These are phyloP conservation scores for Acanthamoeba lenticulata DNA, from an alignment of 208 protist species.

Conservation along the genomic window DNA sequence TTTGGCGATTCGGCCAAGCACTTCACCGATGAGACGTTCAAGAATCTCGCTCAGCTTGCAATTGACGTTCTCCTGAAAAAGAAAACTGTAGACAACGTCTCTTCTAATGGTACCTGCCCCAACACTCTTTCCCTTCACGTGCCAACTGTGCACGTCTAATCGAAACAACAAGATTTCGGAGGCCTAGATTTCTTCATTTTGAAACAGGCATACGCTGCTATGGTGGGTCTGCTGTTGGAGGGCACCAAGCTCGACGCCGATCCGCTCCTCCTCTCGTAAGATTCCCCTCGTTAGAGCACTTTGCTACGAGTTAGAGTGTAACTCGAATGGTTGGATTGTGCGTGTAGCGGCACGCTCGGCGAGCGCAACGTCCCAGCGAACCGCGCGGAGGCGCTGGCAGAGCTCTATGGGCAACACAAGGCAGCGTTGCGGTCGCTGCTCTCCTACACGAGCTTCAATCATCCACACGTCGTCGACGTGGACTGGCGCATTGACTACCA, in stretches of 20 bases:
- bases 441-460: conserved; percentile 61
- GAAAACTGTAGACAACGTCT: conserved; percentile 13
- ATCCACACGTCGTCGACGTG: conserved; percentile 59
- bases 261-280: conserved; percentile 24
- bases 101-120: background rate
- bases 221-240: conserved; percentile 41
- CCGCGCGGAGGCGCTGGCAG: conserved; percentile 6
- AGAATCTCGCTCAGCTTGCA: background rate
- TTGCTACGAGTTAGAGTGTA: background rate
- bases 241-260: conserved; percentile 50
- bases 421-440: conserved; percentile 28
- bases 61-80: conserved; percentile 23
- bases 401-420: conserved; percentile 61
- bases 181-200: conserved; percentile 18
- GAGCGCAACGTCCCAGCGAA: conserved; percentile 40
- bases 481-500: conserved; percentile 69
- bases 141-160: background rate
- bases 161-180: background rate
- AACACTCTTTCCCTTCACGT: background rate
- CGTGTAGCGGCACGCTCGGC: conserved; percentile 10
- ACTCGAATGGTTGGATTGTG: background rate
- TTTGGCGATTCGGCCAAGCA: conserved; percentile 20
- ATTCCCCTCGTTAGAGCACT: background rate
- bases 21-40: conserved; percentile 39
- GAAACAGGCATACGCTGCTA: conserved; percentile 64